Conservation (phyloP, 208 protist genomes). For the Porcisia deanei region DNA sequence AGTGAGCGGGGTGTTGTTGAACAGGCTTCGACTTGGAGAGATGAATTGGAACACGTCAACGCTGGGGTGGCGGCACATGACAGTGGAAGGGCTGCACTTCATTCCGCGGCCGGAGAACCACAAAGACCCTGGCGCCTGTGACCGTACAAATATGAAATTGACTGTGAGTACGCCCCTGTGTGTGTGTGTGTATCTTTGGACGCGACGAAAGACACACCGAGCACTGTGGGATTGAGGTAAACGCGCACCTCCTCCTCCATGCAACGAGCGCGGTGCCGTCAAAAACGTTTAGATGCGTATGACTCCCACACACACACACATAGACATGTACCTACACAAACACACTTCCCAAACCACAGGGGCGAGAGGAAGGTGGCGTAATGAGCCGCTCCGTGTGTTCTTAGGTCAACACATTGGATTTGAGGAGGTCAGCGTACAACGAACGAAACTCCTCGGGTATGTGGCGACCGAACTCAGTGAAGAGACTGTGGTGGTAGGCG, state of each 20-base stretch:
- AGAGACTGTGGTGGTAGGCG: slow-evolving; percentile 27
- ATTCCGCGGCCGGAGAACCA: not conserved
- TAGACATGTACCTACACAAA: not conserved
- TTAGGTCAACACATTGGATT: slow-evolving; percentile 8
- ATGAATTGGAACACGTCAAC: not conserved
- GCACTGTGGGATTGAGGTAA: too few relatives aligned
- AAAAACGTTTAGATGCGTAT: not conserved
- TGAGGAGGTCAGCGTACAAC: slow-evolving; percentile 55
- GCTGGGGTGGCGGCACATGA: not conserved
- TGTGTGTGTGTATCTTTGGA: not conserved
- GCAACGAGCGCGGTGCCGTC: too few relatives aligned
- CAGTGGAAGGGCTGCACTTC: not conserved
- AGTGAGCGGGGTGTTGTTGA: not conserved
- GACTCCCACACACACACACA: not conserved
- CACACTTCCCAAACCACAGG: not conserved
- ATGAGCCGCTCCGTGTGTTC: not conserved
- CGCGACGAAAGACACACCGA: not conserved
- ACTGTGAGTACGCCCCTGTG: not conserved
- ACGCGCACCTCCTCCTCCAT: not conserved
- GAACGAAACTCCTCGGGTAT: slow-evolving; percentile 73
- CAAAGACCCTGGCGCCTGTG: not conserved
- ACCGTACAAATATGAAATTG: not conserved
- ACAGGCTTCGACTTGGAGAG: not conserved
- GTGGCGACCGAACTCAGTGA: slow-evolving; percentile 65
- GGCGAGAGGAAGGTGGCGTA: not conserved